A percentile compares a stretch with the other conserved stretches of the same genome.
phyloP scores from a whole-genome alignment of 345 rosid genomes.

The Citrus sp. region DNA sequence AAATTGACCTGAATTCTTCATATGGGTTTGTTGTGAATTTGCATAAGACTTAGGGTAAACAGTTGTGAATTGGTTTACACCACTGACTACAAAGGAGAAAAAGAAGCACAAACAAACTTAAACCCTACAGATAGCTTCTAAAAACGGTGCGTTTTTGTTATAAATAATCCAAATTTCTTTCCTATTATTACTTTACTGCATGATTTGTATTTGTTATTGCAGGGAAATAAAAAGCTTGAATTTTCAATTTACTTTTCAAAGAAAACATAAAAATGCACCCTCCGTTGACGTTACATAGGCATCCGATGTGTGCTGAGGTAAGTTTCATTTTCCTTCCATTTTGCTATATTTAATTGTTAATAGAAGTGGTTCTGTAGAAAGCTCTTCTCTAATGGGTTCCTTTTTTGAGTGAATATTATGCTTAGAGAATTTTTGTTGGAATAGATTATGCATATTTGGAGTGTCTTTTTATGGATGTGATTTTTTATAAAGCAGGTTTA shows the following conservation, averaged over 20 bases:
- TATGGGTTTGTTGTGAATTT: slow-evolving; percentile 16
- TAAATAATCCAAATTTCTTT: not conserved
- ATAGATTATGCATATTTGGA: not conserved
- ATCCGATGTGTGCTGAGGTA: slow-evolving; percentile 91
- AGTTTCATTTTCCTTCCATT: slow-evolving; percentile 22
- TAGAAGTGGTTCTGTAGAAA: not conserved
- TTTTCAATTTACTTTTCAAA: not conserved
- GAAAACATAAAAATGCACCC: slow-evolving; percentile 64
- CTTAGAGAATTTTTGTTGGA: not conserved
- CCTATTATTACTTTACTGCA: not conserved
- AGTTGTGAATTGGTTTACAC: too few relatives aligned
- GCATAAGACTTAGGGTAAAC: too few relatives aligned
- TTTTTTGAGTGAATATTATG: not conserved
- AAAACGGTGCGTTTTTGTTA: not conserved
- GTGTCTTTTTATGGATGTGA: not conserved
- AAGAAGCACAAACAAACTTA: not conserved
- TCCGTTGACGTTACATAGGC: slow-evolving; percentile 83
- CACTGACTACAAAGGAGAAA: too few relatives aligned
- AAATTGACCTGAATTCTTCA: slow-evolving; percentile 11
- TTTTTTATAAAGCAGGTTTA: not conserved
- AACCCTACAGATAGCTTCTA: not conserved
- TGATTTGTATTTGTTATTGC: not conserved
- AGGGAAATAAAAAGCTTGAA: not conserved
- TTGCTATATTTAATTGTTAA: not conserved
- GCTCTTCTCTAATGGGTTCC: not conserved